These are phyloP conservation scores for Colletotrichum tofieldiae DNA, from an alignment of 2,329 filamentous ascomycete genomes.

Conservation along the genomic window DNA sequence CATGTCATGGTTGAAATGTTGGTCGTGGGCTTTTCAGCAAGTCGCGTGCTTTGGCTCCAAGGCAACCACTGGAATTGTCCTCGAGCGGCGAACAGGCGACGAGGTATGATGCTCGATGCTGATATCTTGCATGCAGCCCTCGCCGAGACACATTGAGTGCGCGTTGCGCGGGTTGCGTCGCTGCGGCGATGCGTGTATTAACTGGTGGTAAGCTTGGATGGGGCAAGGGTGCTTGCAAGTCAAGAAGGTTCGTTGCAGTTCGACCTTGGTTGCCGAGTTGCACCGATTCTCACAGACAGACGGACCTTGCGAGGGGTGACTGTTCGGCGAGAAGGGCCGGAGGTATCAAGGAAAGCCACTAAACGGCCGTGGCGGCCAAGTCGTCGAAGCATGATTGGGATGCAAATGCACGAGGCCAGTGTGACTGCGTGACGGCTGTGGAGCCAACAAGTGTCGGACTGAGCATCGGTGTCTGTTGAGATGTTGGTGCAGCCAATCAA, in stretches of 20 bases:
- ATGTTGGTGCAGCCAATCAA: slow-evolving; percentile 1
- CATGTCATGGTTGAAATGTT: not conserved
- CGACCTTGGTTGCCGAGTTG: not conserved
- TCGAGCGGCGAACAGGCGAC: not conserved
- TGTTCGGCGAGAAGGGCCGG: not conserved
- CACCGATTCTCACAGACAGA: not conserved
- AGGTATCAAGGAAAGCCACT: not conserved
- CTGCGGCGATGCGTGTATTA: slow-evolving; percentile 3
- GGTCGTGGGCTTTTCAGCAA: not conserved
- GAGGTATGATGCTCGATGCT: not conserved
- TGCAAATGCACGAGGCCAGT: not conserved
- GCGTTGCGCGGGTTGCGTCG: not conserved
- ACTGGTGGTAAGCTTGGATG: not conserved
- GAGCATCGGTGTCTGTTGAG: not conserved
- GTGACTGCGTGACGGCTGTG: not conserved
- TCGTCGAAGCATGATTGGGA: not conserved
- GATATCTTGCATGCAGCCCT: not conserved
- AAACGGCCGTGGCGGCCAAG: not conserved
- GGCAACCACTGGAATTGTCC: not conserved
- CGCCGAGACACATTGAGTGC: not conserved
- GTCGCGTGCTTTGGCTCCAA: not conserved
- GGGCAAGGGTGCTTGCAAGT: not conserved
- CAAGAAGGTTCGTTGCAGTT: not conserved
- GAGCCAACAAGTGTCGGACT: not conserved
- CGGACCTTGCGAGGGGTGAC: not conserved